Base-by-base conservation (phyloP, 2,329 filamentous ascomycete species). In the Sphaerostilbella broomeana region DNA sequence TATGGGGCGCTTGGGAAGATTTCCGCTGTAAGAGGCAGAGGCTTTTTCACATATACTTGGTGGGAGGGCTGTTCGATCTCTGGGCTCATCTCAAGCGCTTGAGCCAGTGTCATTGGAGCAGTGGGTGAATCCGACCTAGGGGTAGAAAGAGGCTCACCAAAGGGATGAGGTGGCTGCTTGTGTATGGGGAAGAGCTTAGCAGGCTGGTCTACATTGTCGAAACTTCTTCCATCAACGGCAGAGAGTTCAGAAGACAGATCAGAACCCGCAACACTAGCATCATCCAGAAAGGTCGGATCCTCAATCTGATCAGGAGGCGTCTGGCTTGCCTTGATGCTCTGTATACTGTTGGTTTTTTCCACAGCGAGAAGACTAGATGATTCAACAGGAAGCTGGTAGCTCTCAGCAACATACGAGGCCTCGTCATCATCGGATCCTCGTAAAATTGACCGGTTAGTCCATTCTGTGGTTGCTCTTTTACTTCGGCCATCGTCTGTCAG, bases 221-320 rank as follows among this genome's bases (percentile, higher is more conserved):
- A 41, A 6, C 61, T 62, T 3, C 67, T 51, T 2, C 18, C 39
- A n/a, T 64, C 56, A n/a, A 77, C 73, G 2, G 63, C 59, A 1
- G 77, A 81, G 29, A 82, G 49, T 47, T 81, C 78, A 0, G 78
- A 81, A 2, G 78, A 83, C 6, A 82, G 62, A 43, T 81, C 77
- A 20, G 70, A 77, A 28, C 70, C 70, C 30, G 64, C 58, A 29
- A 69, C 67, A 38, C 70, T 74, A 11, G 65, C 66, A 27, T 84
- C 64, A 15, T 72, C 63, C 18, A 73, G 50, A 43, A 73, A 73
- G 0, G 68, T 72, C 18, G 65, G 59, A 16, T 65, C 47, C 45
- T 62, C 53, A 21, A 50, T 44, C 15, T 49, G 38, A 17, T 40
- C 44, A 2, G 62, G 58, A 18, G 54, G 46, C 0, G 60, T 62